phyloP scores from a whole-genome alignment of 768 basidiomycete species.

The Suillus plorans region DNA sequence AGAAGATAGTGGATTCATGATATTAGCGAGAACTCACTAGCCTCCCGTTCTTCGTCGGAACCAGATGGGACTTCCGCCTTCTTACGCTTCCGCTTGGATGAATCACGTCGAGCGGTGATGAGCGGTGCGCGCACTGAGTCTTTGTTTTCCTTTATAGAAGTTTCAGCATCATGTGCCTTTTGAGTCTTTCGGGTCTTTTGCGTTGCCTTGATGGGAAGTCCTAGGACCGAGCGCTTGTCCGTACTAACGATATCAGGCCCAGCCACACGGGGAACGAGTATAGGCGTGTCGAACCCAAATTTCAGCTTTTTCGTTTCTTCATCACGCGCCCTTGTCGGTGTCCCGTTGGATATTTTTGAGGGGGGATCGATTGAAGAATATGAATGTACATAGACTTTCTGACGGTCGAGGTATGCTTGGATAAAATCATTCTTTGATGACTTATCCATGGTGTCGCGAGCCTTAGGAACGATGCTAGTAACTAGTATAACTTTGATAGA shows the following conservation, averaged over 20 bases:
- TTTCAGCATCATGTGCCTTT: neutral
- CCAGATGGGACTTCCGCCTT: conserved; percentile 14
- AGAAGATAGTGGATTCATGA: neutral
- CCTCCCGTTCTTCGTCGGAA: conserved; percentile 36
- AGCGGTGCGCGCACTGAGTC: neutral
- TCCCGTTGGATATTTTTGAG: conserved; percentile 7
- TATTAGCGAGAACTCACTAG: conserved; percentile 29
- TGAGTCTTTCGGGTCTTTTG: conserved; percentile 10
- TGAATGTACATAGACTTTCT: conserved; percentile 41
- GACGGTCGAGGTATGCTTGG: conserved; percentile 48
- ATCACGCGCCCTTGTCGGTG: conserved; percentile 12
- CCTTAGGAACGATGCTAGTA: neutral
- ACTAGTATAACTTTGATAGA: neutral
- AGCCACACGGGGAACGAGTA: conserved; percentile 49
- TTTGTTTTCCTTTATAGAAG: neutral
- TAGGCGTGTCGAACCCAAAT: conserved; percentile 52
- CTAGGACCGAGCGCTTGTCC: neutral
- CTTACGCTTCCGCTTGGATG: conserved; percentile 25
- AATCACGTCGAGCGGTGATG: neutral
- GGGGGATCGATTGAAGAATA: conserved; percentile 36
- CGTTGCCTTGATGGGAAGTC: neutral
- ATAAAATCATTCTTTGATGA: conserved; percentile 45
- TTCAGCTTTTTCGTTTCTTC: conserved; percentile 11
- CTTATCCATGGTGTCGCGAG: conserved; percentile 17
- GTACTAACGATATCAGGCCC: conserved; percentile 4